Evolutionary conservation across 2,329 filamentous ascomycete species (phyloP).

Genomic region (Penicillium concentricum): DNA sequence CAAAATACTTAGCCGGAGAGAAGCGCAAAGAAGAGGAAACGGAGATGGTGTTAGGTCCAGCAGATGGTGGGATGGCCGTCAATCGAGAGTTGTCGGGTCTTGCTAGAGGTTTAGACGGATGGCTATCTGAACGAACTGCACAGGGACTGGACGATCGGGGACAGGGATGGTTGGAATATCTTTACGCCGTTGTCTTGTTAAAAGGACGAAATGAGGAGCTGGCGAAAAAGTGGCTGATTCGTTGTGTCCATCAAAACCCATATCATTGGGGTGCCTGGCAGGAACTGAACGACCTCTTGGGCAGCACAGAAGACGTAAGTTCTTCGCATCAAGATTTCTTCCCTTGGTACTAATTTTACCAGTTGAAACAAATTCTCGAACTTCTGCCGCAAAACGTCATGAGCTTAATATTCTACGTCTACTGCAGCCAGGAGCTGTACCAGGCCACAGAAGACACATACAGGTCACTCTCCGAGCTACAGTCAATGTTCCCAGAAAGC

Average conservation of each 20-base stretch:
- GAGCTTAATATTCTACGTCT: slow-evolving; percentile 89
- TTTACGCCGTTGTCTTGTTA: slow-evolving; percentile 82
- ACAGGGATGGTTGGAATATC: slow-evolving; percentile 85
- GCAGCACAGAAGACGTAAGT: slow-evolving; percentile 76
- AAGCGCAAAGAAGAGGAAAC: slow-evolving; percentile 95
- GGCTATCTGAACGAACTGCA: slow-evolving; percentile 68
- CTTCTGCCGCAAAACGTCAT: slow-evolving; percentile 86
- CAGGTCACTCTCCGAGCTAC: slow-evolving; percentile 71
- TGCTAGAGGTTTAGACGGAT: slow-evolving; percentile 72
- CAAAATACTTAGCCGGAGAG: slow-evolving; percentile 89
- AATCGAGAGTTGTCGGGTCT: slow-evolving; percentile 83
- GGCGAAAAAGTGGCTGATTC: slow-evolving; percentile 82
- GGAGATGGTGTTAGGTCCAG: slow-evolving; percentile 93
- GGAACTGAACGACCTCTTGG: slow-evolving; percentile 79
- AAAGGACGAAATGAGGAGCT: slow-evolving; percentile 87
- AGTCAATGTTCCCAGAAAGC: slow-evolving; percentile 80
- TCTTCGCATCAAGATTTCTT: slow-evolving; percentile 4
- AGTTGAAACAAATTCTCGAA: slow-evolving; percentile 70
- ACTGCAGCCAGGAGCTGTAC: slow-evolving; percentile 88
- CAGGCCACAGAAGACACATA: slow-evolving; percentile 76
- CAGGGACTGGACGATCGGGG: slow-evolving; percentile 61
- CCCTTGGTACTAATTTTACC: slow-evolving; percentile 17
- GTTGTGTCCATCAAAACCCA: slow-evolving; percentile 82
- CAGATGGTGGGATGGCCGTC: slow-evolving; percentile 77
- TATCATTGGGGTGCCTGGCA: slow-evolving; percentile 99